Percentiles rank a stretch among this genome's conserved stretches.
Conservation (phyloP, 2,329 filamentous ascomycete species). For the Alternaria hordeiaustralica region DNA sequence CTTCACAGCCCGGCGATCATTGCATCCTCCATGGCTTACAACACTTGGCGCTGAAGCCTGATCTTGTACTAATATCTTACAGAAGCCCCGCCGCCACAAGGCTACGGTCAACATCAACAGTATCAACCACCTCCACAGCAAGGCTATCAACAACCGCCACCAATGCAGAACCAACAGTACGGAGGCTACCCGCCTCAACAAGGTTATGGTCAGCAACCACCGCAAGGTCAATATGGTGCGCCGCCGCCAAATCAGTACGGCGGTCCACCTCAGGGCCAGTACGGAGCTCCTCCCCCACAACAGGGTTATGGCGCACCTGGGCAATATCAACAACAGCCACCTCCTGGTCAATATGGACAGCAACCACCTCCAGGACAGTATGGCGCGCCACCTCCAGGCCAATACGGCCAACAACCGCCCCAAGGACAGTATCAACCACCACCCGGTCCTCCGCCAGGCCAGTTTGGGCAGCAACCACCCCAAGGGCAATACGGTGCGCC, state of each 20-base stretch:
- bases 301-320: conserved; percentile 28
- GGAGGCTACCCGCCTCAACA: conserved; percentile 44
- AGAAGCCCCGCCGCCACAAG: conserved; percentile 34
- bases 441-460: conserved; percentile 31
- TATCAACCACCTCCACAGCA: conserved; percentile 23
- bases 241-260: conserved; percentile 41
- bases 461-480: conserved; percentile 23
- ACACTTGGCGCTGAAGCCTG: conserved; percentile 24
- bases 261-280: conserved; percentile 26
- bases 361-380: conserved; percentile 32
- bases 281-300: conserved; percentile 25
- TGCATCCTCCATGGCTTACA: conserved; percentile 7
- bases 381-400: conserved; percentile 16
- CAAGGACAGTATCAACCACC: conserved; percentile 33
- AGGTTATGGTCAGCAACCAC: conserved; percentile 30
- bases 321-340: conserved; percentile 18
- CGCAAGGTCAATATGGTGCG: conserved; percentile 43
- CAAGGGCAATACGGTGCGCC: conserved; percentile 27
- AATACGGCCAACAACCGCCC: conserved; percentile 33
- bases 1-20: conserved; percentile 13
- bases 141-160: conserved; percentile 41
- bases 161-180: conserved; percentile 41
- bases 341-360: conserved; percentile 38
- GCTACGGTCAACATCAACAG: conserved; percentile 27
- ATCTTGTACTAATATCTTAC: conserved; percentile 30